Evolutionary conservation across 1,139 yeast species (phyloP), one percentile per base, ranked within the genome.

Genomic region (Lodderomyces metapsilosis): DNA sequence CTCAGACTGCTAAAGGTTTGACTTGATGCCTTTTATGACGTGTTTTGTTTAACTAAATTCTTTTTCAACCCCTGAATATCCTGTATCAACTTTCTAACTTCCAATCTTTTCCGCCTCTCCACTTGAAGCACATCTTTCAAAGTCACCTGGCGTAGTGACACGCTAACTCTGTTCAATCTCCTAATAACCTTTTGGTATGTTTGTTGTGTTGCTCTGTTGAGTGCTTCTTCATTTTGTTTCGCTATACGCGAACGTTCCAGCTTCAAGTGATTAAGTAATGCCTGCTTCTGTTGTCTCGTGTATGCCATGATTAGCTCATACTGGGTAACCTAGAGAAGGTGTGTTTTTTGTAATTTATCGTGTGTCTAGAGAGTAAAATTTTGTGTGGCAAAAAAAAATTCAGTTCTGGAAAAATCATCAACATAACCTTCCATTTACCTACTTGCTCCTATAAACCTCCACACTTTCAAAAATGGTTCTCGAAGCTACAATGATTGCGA

Each of bases 401-500:
- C 10, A 16, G n/a, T 17, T 13, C 28, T 8, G n/a, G 18, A 28
- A 12, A 7, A 20, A 20, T 9, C 16, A 32, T n/a, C 13, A 32
- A 10, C 8, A 9, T 5, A 15, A 15, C 5, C 18, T 3, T 3
- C 16, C 23, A 15, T 22, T 21, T n/a, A 24, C 28, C 8, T 5
- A 22, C 28, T 21, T 13, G 23, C 12, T 25, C 16, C 32, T 15
- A 13, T 18, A n/a, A 8, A 22, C 3, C 30, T 12, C 7, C 23
- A 2, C 10, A 12, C 8, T 3, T 3, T 13, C 11, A 54, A 63
- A 49, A 39, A 88, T 88, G 96, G 96, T 84, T 51, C 80, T 91
- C 58, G 98, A 92, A 68, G 98, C 98, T 49, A 87, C 97, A 15
- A 91, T 92, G 88, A 80, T 92, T 51, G 88, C 89, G 55, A 80